A percentile compares a stretch with the other conserved stretches of the same genome.
Evolutionary conservation across 768 basidiomycete species (phyloP).

Genomic region (Sarcodon sp.): DNA sequence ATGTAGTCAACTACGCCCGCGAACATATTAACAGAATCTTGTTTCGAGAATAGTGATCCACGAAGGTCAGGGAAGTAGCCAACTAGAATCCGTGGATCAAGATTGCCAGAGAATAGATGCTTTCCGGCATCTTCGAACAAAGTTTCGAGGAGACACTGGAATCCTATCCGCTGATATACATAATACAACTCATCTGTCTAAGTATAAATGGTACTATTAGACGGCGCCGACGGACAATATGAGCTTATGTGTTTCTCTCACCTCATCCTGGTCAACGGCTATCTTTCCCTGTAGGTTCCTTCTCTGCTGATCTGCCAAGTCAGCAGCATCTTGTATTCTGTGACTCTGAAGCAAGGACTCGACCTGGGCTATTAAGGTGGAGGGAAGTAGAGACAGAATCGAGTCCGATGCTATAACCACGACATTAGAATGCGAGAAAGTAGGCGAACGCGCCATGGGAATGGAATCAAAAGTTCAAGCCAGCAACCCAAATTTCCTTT

Average conservation of each 20-base stretch:
- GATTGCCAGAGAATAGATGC: conserved; percentile 62
- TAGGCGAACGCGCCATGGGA: conserved; percentile 6
- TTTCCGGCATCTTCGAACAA: conserved; percentile 75
- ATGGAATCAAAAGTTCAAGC: not conserved
- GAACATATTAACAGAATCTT: conserved; percentile 57
- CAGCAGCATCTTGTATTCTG: conserved; percentile 49
- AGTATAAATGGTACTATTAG: not conserved
- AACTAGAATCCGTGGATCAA: conserved; percentile 77
- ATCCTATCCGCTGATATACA: conserved; percentile 73
- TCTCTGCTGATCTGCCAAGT: conserved; percentile 46
- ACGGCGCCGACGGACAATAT: not conserved
- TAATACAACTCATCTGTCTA: conserved; percentile 64
- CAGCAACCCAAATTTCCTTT: not conserved
- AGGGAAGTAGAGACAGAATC: conserved; percentile 54
- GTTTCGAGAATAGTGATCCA: conserved; percentile 41
- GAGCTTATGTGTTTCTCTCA: conserved; percentile 12
- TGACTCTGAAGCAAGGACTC: conserved; percentile 57
- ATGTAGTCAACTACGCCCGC: conserved; percentile 64
- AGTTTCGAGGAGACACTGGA: conserved; percentile 66
- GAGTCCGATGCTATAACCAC: conserved; percentile 50
- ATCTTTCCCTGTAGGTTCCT: conserved; percentile 40
- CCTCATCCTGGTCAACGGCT: conserved; percentile 44
- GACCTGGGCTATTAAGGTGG: conserved; percentile 60
- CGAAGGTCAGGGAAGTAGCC: conserved; percentile 73
- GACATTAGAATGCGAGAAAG: conserved; percentile 55